These are phyloP conservation scores for Monosporascus sp. DNA, from an alignment of 2,329 filamentous ascomycete genomes.

Conservation along the genomic window DNA sequence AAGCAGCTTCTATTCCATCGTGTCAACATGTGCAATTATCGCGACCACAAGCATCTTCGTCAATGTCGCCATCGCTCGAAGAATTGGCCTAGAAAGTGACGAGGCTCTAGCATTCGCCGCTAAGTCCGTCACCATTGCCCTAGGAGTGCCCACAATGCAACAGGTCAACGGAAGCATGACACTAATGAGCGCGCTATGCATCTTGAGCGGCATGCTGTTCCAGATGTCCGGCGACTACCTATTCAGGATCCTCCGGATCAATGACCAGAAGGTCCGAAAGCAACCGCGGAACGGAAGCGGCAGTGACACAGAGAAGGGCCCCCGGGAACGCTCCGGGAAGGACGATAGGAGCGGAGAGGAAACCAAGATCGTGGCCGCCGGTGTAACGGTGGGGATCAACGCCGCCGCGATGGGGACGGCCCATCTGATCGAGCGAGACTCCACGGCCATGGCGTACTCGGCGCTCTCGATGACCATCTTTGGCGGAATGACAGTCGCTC, in stretches of 20 bases:
- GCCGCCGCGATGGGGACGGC: constrained; percentile 56
- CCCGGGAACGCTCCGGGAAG: not conserved
- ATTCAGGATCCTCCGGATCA: constrained; percentile 19
- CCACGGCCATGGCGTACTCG: constrained; percentile 49
- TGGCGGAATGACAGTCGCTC: constrained; percentile 50
- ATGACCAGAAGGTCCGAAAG: constrained; percentile 10
- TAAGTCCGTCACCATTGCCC: constrained; percentile 26
- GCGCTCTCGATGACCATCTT: constrained; percentile 54
- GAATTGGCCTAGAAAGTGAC: constrained; percentile 16
- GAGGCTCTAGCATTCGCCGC: constrained; percentile 26
- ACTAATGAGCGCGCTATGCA: constrained; percentile 24
- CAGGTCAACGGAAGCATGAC: constrained; percentile 23
- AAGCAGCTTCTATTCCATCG: constrained; percentile 19
- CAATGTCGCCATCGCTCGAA: constrained; percentile 22
- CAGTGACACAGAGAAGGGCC: constrained; percentile 3
- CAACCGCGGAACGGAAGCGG: not conserved
- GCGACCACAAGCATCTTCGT: constrained; percentile 21
- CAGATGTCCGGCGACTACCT: constrained; percentile 26
- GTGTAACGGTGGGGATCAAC: constrained; percentile 52
- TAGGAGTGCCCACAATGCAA: constrained; percentile 23
- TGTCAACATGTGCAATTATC: constrained; percentile 19
- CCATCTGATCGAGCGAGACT: constrained; percentile 49
- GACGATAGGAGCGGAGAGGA: constrained; percentile 6
- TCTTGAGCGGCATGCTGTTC: constrained; percentile 27
- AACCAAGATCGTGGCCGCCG: constrained; percentile 39